Evolutionary conservation across 2,329 filamentous ascomycete species (phyloP).

Genomic region (Furcasterigmium furcatum): DNA sequence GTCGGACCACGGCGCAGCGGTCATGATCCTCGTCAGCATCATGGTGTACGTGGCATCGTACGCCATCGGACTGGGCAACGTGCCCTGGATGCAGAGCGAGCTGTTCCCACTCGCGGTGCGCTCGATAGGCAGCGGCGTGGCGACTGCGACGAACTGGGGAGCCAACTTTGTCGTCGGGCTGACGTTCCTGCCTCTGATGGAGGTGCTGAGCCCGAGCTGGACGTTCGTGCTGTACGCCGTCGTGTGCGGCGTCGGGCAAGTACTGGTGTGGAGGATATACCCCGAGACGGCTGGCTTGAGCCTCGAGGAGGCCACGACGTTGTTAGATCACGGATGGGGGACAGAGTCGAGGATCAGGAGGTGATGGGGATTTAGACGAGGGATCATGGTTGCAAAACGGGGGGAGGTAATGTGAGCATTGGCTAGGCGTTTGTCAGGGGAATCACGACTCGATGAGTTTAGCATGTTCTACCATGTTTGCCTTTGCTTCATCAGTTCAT

Average conservation of each 20-base stretch:
- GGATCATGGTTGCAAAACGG: too few relatives aligned
- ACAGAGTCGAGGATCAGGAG: conserved; percentile 39
- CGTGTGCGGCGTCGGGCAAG: conserved; percentile 68
- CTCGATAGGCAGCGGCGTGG: conserved; percentile 66
- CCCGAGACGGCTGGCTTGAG: conserved; percentile 82
- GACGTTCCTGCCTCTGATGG: conserved; percentile 87
- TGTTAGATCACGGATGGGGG: conserved; percentile 73
- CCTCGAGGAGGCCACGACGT: conserved; percentile 72
- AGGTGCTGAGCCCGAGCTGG: conserved; percentile 65
- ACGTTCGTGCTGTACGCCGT: conserved; percentile 80
- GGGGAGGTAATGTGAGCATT: not conserved
- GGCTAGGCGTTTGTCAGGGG: not conserved
- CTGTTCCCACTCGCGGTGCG: conserved; percentile 78
- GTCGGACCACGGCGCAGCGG: conserved; percentile 31
- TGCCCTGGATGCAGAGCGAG: conserved; percentile 96
- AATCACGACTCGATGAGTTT: conserved; percentile 1
- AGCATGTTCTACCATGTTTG: not conserved
- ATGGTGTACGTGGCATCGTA: conserved; percentile 83
- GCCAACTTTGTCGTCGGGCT: conserved; percentile 83
- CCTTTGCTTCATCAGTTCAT: not conserved
- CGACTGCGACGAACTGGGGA: conserved; percentile 82
- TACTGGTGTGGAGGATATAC: conserved; percentile 70
- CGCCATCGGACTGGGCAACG: conserved; percentile 83
- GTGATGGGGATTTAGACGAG: not conserved
- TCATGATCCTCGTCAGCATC: conserved; percentile 69